Conservation (phyloP, 441 rosid species). For the Omphalea diandra region DNA sequence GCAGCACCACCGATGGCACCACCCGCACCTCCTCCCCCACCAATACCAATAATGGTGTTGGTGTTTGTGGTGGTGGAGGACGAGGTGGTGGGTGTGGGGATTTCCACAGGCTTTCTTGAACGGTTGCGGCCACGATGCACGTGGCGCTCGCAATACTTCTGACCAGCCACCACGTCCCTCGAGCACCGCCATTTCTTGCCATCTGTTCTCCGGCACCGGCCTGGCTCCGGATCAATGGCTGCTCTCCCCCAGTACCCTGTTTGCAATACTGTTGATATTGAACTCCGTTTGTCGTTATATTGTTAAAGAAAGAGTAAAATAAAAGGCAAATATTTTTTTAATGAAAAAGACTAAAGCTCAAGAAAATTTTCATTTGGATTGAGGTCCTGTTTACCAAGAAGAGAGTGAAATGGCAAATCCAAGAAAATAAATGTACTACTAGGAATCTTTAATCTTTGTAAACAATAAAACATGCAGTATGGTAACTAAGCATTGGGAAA, state of each 20-base stretch:
- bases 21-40: constrained; percentile 19
- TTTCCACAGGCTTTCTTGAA: constrained; percentile 99
- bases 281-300: constrained; percentile 58
- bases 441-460: neutral
- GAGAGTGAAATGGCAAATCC: neutral
- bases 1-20: constrained; percentile 24
- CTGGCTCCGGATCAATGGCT: constrained; percentile 95
- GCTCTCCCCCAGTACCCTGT: constrained; percentile 81
- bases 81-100: constrained; percentile 48
- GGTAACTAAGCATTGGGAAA: neutral
- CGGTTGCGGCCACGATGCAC: constrained; percentile 99
- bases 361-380: neutral
- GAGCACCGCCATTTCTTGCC: constrained; percentile 99
- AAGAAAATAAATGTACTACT: neutral
- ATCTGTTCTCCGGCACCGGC: constrained; percentile 92
- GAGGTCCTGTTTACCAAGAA: constrained; percentile 16
- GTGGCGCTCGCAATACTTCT: constrained; percentile 99
- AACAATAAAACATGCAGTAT: neutral
- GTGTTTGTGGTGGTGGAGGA: constrained; percentile 21
- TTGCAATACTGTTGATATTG: constrained; percentile 36
- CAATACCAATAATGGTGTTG: neutral
- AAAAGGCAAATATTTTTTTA: constrained; percentile 8
- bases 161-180: constrained; percentile 80
- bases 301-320: neutral
- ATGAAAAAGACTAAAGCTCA: neutral